phyloP scores from a whole-genome alignment of 75 land plant species.

The Larix kaempferi region DNA sequence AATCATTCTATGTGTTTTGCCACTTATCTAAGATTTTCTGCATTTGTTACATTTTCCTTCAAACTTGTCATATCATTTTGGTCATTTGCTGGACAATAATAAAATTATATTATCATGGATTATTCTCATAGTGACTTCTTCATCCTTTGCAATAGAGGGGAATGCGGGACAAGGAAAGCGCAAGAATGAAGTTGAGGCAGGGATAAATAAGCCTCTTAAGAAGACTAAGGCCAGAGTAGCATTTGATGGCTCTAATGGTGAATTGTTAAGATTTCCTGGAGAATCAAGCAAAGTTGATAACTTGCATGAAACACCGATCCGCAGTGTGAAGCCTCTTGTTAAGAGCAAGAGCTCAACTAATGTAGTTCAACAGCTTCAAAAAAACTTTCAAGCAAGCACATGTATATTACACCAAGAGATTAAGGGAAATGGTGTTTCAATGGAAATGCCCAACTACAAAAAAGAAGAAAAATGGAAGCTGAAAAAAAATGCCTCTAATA shows the following conservation, averaged over 20 bases:
- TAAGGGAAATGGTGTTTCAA: constrained; percentile 16
- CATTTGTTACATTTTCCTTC: no score
- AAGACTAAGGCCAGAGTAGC: no score
- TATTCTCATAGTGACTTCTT: not conserved
- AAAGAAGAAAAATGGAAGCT: constrained; percentile 41
- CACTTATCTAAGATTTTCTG: not conserved
- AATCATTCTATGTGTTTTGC: not conserved
- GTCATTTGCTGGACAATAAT: not conserved
- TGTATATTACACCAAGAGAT: constrained; percentile 15
- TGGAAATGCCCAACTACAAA: constrained; percentile 16
- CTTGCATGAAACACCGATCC: no score
- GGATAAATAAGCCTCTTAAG: no score
- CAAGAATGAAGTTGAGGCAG: constrained; percentile 28
- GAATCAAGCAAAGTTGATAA: no score
- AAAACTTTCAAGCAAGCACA: constrained; percentile 1
- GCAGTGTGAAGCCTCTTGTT: not conserved
- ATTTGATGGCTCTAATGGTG: no score
- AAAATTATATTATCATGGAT: no score
- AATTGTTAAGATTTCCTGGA: no score
- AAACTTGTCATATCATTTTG: not conserved
- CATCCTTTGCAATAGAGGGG: constrained; percentile 14
- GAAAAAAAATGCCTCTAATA: constrained; percentile 25
- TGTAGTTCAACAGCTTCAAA: constrained; percentile 33
- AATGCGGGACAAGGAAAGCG: constrained; percentile 25
- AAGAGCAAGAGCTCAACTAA: constrained; percentile 50